phyloP scores from a whole-genome alignment of 2,329 filamentous ascomycete genomes.

The Corinectria fuckeliana region DNA sequence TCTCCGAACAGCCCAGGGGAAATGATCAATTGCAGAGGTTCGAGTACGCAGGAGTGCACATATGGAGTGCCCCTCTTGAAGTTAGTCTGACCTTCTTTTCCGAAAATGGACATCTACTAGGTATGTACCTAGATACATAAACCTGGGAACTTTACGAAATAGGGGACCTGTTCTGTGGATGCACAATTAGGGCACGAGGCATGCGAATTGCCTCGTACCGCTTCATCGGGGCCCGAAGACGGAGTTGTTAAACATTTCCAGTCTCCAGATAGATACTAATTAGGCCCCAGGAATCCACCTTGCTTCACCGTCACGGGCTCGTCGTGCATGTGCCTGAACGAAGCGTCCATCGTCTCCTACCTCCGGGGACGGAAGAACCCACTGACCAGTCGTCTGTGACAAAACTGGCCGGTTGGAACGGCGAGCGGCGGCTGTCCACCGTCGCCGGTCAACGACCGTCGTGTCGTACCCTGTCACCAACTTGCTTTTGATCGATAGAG shows the following conservation, averaged over 20 bases:
- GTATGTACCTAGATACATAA: no score
- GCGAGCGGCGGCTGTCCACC: conserved; percentile 16
- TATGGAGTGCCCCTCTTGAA: no score
- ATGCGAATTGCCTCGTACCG: conserved; percentile 33
- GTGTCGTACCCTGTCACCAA: conserved; percentile 27
- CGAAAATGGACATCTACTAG: neutral
- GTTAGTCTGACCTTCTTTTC: neutral
- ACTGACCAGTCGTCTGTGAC: conserved; percentile 18
- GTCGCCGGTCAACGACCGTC: conserved; percentile 23
- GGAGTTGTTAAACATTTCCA: conserved; percentile 26
- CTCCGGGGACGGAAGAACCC: conserved; percentile 25
- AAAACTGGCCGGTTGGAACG: conserved; percentile 25
- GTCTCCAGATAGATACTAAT: conserved; percentile 24
- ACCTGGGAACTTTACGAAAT: no score
- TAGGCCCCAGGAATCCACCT: conserved; percentile 37
- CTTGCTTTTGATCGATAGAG: conserved; percentile 34
- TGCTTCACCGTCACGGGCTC: conserved; percentile 37
- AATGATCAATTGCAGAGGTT: neutral
- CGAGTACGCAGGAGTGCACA: neutral
- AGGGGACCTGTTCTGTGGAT: conserved; percentile 31
- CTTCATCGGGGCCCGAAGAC: conserved; percentile 35
- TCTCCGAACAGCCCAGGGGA: neutral
- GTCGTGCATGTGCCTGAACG: conserved; percentile 31
- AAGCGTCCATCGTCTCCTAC: conserved; percentile 35
- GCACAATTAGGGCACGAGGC: conserved; percentile 41